phyloP scores from a whole-genome alignment of 2,329 filamentous ascomycete species.

The Colletotrichum costaricense region DNA sequence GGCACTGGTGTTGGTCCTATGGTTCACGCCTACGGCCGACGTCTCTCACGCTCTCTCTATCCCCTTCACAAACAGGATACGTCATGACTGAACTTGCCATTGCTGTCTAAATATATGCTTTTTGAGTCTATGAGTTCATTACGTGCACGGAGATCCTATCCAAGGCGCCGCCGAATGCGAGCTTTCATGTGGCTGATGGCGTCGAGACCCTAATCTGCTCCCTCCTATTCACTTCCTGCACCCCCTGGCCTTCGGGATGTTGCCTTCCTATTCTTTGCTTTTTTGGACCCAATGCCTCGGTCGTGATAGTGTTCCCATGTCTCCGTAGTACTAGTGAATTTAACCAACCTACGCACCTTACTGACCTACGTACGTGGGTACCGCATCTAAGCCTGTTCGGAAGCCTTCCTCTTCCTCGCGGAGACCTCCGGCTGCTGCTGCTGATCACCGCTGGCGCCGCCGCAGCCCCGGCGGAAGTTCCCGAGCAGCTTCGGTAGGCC shows the following conservation, averaged over 20 bases:
- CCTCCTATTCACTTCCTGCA: background rate
- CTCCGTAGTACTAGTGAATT: background rate
- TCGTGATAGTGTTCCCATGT: background rate
- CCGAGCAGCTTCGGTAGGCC: conserved; percentile 60
- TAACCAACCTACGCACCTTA: too few species aligned
- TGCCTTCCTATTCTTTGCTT: background rate
- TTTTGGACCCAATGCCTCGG: background rate
- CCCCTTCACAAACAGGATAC: background rate
- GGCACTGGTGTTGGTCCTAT: too few species aligned
- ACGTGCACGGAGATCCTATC: background rate
- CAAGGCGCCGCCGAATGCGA: background rate
- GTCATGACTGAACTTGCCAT: background rate
- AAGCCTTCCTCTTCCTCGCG: background rate
- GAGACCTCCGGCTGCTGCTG: background rate
- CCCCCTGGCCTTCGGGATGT: too few species aligned
- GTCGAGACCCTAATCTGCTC: background rate
- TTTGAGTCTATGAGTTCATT: conserved; percentile 9
- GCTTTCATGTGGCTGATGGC: background rate
- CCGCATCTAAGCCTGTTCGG: background rate
- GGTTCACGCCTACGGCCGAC: background rate
- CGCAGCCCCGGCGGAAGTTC: conserved; percentile 57
- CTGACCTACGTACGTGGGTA: too few species aligned
- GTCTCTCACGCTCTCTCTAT: background rate
- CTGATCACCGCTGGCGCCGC: conserved; percentile 21
- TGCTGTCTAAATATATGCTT: background rate